These are phyloP conservation scores for Candida silvatica DNA, from an alignment of 805 yeast species.

Conservation along the genomic window DNA sequence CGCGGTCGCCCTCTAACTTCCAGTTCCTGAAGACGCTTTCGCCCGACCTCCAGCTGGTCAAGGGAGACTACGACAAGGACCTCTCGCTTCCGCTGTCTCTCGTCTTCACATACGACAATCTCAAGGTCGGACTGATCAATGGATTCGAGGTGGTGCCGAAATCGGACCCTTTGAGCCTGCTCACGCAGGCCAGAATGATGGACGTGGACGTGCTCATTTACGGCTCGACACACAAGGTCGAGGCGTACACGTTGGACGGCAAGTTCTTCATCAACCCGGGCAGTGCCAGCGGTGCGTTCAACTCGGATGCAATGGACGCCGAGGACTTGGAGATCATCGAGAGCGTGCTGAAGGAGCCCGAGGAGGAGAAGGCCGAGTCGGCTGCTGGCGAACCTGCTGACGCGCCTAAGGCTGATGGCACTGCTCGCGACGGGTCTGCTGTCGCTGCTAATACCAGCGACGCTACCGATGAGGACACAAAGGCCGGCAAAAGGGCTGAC, in stretches of 20 bases:
- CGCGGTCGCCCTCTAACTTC: conserved; percentile 55
- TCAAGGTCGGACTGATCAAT: conserved; percentile 76
- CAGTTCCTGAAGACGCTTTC: conserved; percentile 61
- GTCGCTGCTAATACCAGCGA: no score
- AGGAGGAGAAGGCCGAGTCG: conserved; percentile 7
- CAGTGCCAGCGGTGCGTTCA: conserved; percentile 87
- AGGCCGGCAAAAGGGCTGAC: no score
- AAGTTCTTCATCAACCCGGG: conserved; percentile 96
- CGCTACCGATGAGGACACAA: conserved; percentile 7
- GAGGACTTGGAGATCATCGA: conserved; percentile 37
- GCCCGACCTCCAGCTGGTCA: conserved; percentile 64
- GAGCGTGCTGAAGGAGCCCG: conserved; percentile 20
- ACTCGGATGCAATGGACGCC: conserved; percentile 52
- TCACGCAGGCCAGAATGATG: conserved; percentile 78
- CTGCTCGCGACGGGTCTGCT: no score
- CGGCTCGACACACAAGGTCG: conserved; percentile 92
- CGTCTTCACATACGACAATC: conserved; percentile 58
- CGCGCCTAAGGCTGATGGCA: not conserved
- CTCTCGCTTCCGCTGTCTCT: conserved; percentile 49
- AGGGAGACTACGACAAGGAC: conserved; percentile 72
- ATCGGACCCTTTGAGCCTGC: conserved; percentile 76
- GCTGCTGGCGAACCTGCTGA: not conserved
- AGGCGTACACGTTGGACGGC: conserved; percentile 88
- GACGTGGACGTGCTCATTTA: conserved; percentile 86
- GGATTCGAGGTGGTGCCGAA: conserved; percentile 82